Evolutionary conservation across 176 grass and related monocot genomes (phyloP).

Genomic region (Metroxylon sagu): DNA sequence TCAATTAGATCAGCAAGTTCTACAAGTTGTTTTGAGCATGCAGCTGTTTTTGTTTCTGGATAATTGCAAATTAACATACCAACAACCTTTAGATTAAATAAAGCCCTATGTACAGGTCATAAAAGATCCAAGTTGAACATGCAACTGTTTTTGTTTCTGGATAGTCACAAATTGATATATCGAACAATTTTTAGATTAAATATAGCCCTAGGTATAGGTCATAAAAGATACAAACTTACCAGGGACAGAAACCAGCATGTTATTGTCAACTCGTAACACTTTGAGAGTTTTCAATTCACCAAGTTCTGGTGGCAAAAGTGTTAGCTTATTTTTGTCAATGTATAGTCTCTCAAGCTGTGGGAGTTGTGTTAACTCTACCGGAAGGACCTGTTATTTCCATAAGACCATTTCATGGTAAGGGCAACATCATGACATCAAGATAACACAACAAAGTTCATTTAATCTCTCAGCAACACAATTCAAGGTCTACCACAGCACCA

Average conservation of each 20-base stretch:
- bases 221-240: conserved; percentile 40
- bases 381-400: conserved; percentile 58
- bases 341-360: conserved; percentile 82
- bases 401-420: conserved; percentile 3
- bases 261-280: conserved; percentile 76
- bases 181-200: not conserved
- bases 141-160: too few relatives aligned
- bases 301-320: conserved; percentile 85
- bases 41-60: too few relatives aligned
- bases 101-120: not conserved
- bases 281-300: conserved; percentile 78
- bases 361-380: conserved; percentile 76
- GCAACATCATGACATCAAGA: too few relatives aligned
- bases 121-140: conserved; percentile 7
- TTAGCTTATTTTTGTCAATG: conserved; percentile 85
- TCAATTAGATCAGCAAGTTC: too few relatives aligned
- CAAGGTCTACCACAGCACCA: conserved; percentile 2
- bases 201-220: not conserved
- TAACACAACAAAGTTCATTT: too few relatives aligned
- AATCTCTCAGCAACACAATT: too few relatives aligned
- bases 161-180: too few relatives aligned
- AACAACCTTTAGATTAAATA: too few relatives aligned
- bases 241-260: conserved; percentile 91
- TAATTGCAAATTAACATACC: too few relatives aligned
- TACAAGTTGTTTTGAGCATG: too few relatives aligned